phyloP scores from a whole-genome alignment of 2,329 filamentous ascomycete species.

The Thielaviopsis musarum region DNA sequence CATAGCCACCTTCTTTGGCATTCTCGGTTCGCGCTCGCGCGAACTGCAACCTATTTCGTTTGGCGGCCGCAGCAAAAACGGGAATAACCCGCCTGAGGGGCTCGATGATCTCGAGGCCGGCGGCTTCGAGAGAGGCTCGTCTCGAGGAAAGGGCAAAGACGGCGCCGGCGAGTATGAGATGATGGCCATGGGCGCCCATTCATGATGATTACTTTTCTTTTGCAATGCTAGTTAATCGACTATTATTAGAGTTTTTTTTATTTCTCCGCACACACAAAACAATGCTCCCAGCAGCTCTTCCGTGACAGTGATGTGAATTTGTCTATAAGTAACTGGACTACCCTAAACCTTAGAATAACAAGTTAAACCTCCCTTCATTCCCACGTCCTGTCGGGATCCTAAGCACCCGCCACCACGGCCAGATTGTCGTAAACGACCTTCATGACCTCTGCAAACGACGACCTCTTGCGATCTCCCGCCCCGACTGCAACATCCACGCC shows the following conservation, averaged over 20 bases:
- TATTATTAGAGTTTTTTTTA: background rate
- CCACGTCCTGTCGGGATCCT: background rate
- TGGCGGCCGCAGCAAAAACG: slow-evolving; percentile 36
- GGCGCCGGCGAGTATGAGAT: slow-evolving; percentile 49
- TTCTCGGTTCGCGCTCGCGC: slow-evolving; percentile 83
- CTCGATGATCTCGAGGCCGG: slow-evolving; percentile 26
- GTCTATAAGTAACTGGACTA: too few species aligned
- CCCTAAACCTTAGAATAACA: background rate
- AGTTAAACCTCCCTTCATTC: background rate
- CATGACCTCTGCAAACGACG: slow-evolving; percentile 75
- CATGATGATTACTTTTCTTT: background rate
- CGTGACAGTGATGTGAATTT: too few species aligned
- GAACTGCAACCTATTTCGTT: slow-evolving; percentile 83
- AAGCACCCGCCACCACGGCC: slow-evolving; percentile 58
- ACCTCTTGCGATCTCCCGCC: slow-evolving; percentile 21
- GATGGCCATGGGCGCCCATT: slow-evolving; percentile 30
- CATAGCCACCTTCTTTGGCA: slow-evolving; percentile 43
- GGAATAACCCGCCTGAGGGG: slow-evolving; percentile 10
- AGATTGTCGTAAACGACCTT: slow-evolving; percentile 85
- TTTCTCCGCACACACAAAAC: background rate
- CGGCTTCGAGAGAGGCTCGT: slow-evolving; percentile 32
- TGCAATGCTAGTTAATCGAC: background rate
- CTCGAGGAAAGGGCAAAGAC: slow-evolving; percentile 35
- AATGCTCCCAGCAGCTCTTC: background rate
- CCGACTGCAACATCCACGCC: slow-evolving; percentile 23